Conservation (phyloP, 192 early-diverging fungal species). For the Funneliformis mosseae region DNA sequence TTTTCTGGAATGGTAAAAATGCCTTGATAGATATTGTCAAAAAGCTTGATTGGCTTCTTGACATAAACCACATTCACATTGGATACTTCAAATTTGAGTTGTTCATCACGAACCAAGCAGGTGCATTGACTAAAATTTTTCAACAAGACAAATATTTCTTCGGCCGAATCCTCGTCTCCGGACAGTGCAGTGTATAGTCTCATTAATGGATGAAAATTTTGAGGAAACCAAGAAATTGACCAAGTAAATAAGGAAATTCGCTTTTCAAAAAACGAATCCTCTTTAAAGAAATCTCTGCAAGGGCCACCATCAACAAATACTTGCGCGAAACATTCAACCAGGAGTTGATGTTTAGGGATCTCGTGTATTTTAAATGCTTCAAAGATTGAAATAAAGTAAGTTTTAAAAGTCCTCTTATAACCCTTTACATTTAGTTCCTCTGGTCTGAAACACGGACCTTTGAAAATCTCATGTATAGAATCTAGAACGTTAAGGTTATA, state of each 20-base stretch:
- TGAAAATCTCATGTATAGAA: not conserved
- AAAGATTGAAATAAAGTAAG: slow-evolving; percentile 15
- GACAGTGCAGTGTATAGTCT: slow-evolving; percentile 38
- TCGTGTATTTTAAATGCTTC: slow-evolving; percentile 12
- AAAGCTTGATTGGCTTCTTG: not conserved
- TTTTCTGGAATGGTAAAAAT: slow-evolving; percentile 34
- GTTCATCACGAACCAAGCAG: slow-evolving; percentile 30
- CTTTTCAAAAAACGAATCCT: not conserved
- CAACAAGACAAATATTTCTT: slow-evolving; percentile 36
- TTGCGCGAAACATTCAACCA: slow-evolving; percentile 15
- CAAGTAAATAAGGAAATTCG: slow-evolving; percentile 33
- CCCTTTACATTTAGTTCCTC: slow-evolving; percentile 11
- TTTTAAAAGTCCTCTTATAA: slow-evolving; percentile 3
- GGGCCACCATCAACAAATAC: not conserved
- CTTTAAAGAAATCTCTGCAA: slow-evolving; percentile 4
- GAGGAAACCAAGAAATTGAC: slow-evolving; percentile 40
- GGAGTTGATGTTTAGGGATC: not conserved
- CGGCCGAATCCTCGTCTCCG: slow-evolving; percentile 37
- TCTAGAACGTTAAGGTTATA: not conserved
- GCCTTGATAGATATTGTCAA: slow-evolving; percentile 36
- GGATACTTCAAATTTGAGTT: not conserved
- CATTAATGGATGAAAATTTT: slow-evolving; percentile 38
- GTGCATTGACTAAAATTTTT: slow-evolving; percentile 33
- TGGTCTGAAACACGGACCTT: slow-evolving; percentile 15
- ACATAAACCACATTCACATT: not conserved